Evolutionary conservation across 2,329 filamentous ascomycete species (phyloP).

Genomic region (Aspergillus sp.): DNA sequence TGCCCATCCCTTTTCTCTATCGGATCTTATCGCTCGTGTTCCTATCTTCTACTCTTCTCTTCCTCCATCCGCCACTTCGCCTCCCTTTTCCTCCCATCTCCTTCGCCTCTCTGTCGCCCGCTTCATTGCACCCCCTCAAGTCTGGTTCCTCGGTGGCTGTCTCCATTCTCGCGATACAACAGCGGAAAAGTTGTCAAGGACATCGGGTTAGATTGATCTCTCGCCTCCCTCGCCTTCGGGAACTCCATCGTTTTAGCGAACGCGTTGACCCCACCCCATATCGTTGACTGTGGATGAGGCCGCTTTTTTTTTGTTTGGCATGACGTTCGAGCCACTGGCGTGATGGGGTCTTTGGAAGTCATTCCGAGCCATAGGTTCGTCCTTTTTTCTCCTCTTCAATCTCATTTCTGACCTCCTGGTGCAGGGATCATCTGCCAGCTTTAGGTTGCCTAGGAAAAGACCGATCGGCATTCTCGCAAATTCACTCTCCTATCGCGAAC

Average conservation of each 20-base stretch:
- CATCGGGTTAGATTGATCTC: conserved; percentile 12
- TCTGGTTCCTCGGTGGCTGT: too few relatives aligned
- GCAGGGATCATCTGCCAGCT: conserved; percentile 36
- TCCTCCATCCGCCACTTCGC: too few relatives aligned
- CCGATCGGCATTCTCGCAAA: conserved; percentile 25
- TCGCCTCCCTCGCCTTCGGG: conserved; percentile 1
- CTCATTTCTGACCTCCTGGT: conserved; percentile 4
- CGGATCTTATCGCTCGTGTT: conserved; percentile 12
- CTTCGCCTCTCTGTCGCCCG: too few relatives aligned
- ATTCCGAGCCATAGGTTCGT: conserved; percentile 29
- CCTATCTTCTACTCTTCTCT: background rate
- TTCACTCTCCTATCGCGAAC: conserved; percentile 21
- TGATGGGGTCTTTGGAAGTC: conserved; percentile 33
- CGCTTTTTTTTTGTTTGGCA: background rate
- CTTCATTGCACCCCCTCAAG: too few relatives aligned
- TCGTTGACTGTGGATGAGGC: conserved; percentile 11
- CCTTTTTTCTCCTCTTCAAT: conserved; percentile 2
- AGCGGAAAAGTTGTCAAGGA: too few relatives aligned
- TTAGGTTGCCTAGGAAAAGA: conserved; percentile 35
- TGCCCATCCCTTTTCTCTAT: conserved; percentile 16
- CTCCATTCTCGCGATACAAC: too few relatives aligned
- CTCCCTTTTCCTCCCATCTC: background rate
- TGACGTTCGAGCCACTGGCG: conserved; percentile 10
- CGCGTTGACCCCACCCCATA: too few relatives aligned
- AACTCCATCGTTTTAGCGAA: background rate